Base-by-base conservation (phyloP, 352 stramenopile species). In the Elongisporangium senticosum region DNA sequence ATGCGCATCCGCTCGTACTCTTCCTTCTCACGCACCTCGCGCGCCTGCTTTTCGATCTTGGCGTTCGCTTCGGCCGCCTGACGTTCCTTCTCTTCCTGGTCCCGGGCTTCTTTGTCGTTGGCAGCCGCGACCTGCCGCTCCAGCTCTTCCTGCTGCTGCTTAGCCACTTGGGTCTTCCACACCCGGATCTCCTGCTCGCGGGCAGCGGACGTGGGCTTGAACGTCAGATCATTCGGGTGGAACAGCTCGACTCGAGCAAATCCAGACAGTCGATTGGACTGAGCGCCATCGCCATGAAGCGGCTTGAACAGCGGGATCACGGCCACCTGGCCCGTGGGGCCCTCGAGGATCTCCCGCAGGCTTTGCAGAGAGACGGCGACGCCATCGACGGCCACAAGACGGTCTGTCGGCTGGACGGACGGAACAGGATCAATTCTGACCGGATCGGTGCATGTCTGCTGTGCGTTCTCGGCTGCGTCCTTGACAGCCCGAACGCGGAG, bases 171-270 rank as follows among this genome's bases (percentile, higher is more conserved):
- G 13, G 67, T 47, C 7, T 75, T 56, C 73, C 75, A 87, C 17
- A 59, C 43, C 23, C 61, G 22, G n/a, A 89, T 49, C 8, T 71
- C 64, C 14, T 56, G 52, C 26, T 75, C 51, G 21, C 77, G 65
- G 33, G 69, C 58, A 0, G 53, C 23, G 0, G 64, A 78, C 11
- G 69, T 75, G 10, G 75, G 63, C 47, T 80, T 69, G 51, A 89
- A 86, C 48, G 77, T 61, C n/a, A 89, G 63, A n/a, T 58, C 60
- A 26, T 67, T 65, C 0, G 79, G 74, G 0, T 61, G 66, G 24
- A 89, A 62, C 33, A 89, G 83, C 62, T 89, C 75, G 19, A 89
- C 71, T 11, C 75, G 75, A 15, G 76, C 77, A 55, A 89, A 89
- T 24, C 75, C 77, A 15, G 67, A 72, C 60, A 87, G 77, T 7